phyloP scores from a whole-genome alignment of 2,329 filamentous ascomycete genomes.

The Lecanoromycetidae sp. region DNA sequence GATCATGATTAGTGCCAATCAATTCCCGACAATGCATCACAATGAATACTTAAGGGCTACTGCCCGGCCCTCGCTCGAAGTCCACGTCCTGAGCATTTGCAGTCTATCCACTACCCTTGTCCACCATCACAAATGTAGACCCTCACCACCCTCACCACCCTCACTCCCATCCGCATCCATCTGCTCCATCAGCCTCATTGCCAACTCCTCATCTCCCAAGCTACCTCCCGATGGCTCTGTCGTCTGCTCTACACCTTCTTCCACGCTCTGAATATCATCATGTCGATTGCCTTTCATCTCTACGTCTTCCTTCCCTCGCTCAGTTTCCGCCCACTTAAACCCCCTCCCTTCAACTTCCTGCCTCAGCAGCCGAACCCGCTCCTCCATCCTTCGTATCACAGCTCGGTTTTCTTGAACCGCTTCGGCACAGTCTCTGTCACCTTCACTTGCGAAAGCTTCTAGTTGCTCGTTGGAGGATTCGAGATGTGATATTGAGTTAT shows the following conservation, averaged over 20 bases:
- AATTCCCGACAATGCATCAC: no score
- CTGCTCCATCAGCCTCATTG: slow-evolving; percentile 27
- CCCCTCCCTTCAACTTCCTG: slow-evolving; percentile 45
- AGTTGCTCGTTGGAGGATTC: slow-evolving; percentile 46
- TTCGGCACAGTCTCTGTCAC: slow-evolving; percentile 44
- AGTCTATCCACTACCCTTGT: no score
- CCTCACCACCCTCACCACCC: slow-evolving; percentile 27
- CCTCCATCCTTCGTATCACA: slow-evolving; percentile 44
- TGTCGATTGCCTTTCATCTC: background rate
- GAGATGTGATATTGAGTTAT: slow-evolving; percentile 48
- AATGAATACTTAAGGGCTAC: no score
- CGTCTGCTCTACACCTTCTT: slow-evolving; percentile 18
- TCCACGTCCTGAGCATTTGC: background rate
- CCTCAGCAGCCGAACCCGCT: slow-evolving; percentile 42
- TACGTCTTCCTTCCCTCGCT: slow-evolving; percentile 14
- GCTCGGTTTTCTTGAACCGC: slow-evolving; percentile 47
- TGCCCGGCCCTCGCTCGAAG: no score
- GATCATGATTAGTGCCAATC: no score
- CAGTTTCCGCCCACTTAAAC: slow-evolving; percentile 37
- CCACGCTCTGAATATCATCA: background rate
- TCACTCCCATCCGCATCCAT: slow-evolving; percentile 23
- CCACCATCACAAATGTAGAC: slow-evolving; percentile 33
- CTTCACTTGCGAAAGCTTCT: slow-evolving; percentile 35
- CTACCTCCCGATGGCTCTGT: slow-evolving; percentile 20
- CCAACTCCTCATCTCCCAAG: slow-evolving; percentile 33